A percentile compares a stretch with the other conserved stretches of the same genome.
These are phyloP conservation scores for Neurospora sp. DNA, from an alignment of 495 filamentous ascomycete species.

Conservation along the genomic window DNA sequence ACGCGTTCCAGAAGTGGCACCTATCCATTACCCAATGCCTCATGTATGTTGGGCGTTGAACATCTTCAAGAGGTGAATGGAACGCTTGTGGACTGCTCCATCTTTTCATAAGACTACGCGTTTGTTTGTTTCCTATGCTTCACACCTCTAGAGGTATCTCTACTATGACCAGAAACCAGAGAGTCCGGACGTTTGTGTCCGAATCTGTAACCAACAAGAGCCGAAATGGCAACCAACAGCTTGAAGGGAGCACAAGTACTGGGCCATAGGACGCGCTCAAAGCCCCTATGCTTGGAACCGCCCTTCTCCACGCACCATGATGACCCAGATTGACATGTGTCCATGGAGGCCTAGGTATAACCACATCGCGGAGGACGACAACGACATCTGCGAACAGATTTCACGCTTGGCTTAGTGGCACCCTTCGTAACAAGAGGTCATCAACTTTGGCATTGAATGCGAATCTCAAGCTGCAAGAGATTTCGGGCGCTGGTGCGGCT, in stretches of 20 bases:
- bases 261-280: too few species aligned
- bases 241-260: too few species aligned
- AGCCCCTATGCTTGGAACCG: background rate
- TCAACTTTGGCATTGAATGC: too few species aligned
- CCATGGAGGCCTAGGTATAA: too few species aligned
- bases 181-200: background rate
- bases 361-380: too few species aligned
- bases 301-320: background rate
- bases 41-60: background rate
- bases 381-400: too few species aligned
- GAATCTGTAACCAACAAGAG: background rate
- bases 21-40: background rate
- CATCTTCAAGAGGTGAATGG: background rate
- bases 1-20: too few species aligned
- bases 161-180: background rate
- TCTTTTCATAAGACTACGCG: background rate
- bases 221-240: background rate
- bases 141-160: background rate
- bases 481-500: too few species aligned
- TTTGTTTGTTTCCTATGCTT: background rate
- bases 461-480: too few species aligned
- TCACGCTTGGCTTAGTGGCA: too few species aligned
- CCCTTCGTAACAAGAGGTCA: too few species aligned
- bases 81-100: background rate
- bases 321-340: background rate